Evolutionary conservation across 805 yeast genomes (phyloP).

Genomic region (Ogataea salicorniae): DNA sequence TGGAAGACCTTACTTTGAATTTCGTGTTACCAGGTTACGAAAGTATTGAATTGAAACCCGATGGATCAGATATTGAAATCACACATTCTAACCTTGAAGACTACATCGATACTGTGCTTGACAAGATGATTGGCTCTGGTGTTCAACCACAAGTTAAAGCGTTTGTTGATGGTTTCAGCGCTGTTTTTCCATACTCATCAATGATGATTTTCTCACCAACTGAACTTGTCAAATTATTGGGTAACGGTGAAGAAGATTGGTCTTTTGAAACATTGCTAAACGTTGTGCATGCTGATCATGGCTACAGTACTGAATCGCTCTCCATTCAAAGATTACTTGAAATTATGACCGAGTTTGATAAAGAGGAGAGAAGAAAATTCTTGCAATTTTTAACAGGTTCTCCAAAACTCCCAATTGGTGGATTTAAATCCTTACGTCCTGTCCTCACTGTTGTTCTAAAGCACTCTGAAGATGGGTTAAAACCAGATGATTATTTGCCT

Average conservation of each 20-base stretch:
- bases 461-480: conserved; percentile 62
- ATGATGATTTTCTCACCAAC: conserved; percentile 64
- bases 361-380: conserved; percentile 60
- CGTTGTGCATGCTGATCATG: conserved; percentile 82
- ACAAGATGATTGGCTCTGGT: conserved; percentile 58
- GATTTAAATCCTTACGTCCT: conserved; percentile 78
- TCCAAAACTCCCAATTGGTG: conserved; percentile 90
- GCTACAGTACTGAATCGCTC: conserved; percentile 67
- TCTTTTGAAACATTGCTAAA: conserved; percentile 51
- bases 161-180: conserved; percentile 76
- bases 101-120: conserved; percentile 54
- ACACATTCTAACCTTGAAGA: conserved; percentile 47
- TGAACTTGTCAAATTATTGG: conserved; percentile 71
- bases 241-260: conserved; percentile 88
- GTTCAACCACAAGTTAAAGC: conserved; percentile 57
- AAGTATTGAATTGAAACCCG: conserved; percentile 47
- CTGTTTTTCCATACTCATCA: conserved; percentile 74
- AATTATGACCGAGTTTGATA: conserved; percentile 51
- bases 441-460: conserved; percentile 83
- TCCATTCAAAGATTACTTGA: conserved; percentile 58
- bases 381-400: conserved; percentile 89
- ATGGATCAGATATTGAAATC: conserved; percentile 51
- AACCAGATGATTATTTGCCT: conserved; percentile 79
- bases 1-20: conserved; percentile 53
- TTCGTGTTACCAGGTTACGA: conserved; percentile 78